A percentile compares a stretch with the other conserved stretches of the same genome.
phyloP scores from a whole-genome alignment of 2,329 filamentous ascomycete genomes.

The Neonectria faginata region DNA sequence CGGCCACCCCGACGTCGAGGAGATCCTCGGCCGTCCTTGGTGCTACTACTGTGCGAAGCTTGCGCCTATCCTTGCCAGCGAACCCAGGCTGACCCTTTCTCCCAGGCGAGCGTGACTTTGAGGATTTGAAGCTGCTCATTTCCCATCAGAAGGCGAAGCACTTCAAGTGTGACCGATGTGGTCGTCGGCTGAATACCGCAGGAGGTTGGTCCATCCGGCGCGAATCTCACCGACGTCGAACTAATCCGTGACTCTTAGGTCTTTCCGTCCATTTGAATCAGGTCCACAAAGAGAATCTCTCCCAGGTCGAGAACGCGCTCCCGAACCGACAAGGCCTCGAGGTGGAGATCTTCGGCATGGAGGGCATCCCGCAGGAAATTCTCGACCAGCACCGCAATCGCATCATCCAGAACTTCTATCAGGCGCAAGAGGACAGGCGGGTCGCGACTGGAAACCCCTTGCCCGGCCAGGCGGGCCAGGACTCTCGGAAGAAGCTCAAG shows the following conservation, averaged over 20 bases:
- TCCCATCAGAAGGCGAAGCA: slow-evolving; percentile 99
- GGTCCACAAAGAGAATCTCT: slow-evolving; percentile 94
- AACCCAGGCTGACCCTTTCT: slow-evolving; percentile 40
- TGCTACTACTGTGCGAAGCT: slow-evolving; percentile 87
- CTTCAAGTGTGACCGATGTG: slow-evolving; percentile 95
- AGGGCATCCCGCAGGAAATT: slow-evolving; percentile 91
- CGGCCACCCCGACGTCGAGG: slow-evolving; percentile 85
- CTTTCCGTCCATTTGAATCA: slow-evolving; percentile 98
- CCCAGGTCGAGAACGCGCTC: slow-evolving; percentile 90
- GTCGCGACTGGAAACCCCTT: slow-evolving; percentile 86
- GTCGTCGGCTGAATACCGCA: slow-evolving; percentile 88
- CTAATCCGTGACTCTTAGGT: slow-evolving; percentile 65
- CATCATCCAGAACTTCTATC: slow-evolving; percentile 87
- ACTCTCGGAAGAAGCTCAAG: slow-evolving; percentile 77
- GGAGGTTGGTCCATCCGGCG: slow-evolving; percentile 73
- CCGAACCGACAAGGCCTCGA: slow-evolving; percentile 87
- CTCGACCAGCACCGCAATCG: slow-evolving; percentile 86
- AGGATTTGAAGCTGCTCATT: slow-evolving; percentile 95
- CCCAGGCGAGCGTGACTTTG: slow-evolving; percentile 90
- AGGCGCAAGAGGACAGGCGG: slow-evolving; percentile 84
- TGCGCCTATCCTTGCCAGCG: slow-evolving; percentile 23
- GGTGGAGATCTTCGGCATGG: slow-evolving; percentile 98
- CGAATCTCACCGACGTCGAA: slow-evolving; percentile 6
- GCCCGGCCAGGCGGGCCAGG: slow-evolving; percentile 72
- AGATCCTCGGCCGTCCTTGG: slow-evolving; percentile 89